These are phyloP conservation scores for Dunaliella salina DNA, from an alignment of 163 green algal species.

Conservation along the genomic window DNA sequence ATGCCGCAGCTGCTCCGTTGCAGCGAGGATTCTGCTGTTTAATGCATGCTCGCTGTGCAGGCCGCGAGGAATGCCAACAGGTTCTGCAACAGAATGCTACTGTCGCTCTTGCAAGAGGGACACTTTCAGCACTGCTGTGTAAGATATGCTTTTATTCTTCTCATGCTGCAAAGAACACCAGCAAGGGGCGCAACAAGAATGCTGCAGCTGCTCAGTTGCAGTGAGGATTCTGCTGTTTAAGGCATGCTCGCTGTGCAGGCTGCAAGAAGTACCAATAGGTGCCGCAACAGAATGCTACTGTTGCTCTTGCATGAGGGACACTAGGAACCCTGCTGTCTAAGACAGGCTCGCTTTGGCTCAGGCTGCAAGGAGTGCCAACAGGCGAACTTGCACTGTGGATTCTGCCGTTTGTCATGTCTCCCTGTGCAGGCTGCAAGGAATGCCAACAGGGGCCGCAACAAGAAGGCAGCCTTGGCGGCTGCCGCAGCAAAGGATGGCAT, in stretches of 20 bases:
- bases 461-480: not conserved
- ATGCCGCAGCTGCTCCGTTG: not conserved
- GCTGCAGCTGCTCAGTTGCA: not conserved
- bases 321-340: no score
- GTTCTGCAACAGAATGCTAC: not conserved
- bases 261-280: no score
- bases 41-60: no score
- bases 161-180: not conserved
- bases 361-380: no score
- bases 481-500: slow-evolving; percentile 35
- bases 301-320: no score
- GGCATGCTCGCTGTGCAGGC: no score
- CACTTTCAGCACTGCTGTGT: no score
- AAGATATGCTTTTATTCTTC: no score
- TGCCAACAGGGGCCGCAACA: not conserved
- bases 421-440: not conserved
- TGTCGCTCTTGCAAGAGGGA: not conserved
- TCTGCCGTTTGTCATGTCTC: no score
- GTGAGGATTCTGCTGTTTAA: not conserved
- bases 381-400: no score
- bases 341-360: no score
- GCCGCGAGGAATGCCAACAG: not conserved
- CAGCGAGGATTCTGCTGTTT: not conserved
- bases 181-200: not conserved
- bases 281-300: no score